Evolutionary conservation across 139 green algal species (phyloP).

Genomic region (Tetraselmis chui): DNA sequence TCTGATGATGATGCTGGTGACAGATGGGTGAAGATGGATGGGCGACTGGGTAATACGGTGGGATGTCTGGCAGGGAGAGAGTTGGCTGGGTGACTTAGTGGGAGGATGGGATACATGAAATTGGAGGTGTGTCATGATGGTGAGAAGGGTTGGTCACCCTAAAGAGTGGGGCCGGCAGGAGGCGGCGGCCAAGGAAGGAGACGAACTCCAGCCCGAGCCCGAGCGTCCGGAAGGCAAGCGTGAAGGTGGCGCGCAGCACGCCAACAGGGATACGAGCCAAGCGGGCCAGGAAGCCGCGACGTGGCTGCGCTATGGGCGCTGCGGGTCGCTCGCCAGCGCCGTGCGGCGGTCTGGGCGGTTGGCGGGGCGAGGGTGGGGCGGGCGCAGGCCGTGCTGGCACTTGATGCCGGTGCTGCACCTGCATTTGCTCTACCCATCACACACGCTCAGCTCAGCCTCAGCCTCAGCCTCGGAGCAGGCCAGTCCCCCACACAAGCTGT

Average conservation of each 20-base stretch:
- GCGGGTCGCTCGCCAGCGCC: too few species aligned
- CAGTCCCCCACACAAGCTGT: too few species aligned
- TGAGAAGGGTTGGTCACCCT: too few species aligned
- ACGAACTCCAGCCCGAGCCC: not conserved
- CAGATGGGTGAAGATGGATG: too few species aligned
- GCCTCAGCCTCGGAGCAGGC: too few species aligned
- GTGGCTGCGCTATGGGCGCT: not conserved
- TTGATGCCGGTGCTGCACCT: not conserved
- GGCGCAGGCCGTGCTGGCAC: not conserved
- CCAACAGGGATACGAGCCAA: not conserved
- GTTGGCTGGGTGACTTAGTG: too few species aligned
- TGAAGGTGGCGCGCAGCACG: not conserved
- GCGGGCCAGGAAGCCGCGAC: not conserved
- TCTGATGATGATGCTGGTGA: too few species aligned
- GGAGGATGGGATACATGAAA: too few species aligned
- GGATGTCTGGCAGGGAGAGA: too few species aligned
- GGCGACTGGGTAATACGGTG: too few species aligned
- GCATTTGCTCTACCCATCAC: not conserved
- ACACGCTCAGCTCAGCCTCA: too few species aligned
- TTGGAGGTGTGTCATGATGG: too few species aligned
- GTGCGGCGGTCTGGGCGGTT: not conserved
- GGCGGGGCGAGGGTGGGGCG: not conserved
- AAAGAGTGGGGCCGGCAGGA: not conserved
- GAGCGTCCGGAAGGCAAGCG: slow-evolving; percentile 2
- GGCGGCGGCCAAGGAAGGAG: not conserved